A percentile compares a stretch with the other conserved stretches of the same genome.
Conservation (phyloP, 179 eudicot species). For the Monotropa hypopitys region DNA sequence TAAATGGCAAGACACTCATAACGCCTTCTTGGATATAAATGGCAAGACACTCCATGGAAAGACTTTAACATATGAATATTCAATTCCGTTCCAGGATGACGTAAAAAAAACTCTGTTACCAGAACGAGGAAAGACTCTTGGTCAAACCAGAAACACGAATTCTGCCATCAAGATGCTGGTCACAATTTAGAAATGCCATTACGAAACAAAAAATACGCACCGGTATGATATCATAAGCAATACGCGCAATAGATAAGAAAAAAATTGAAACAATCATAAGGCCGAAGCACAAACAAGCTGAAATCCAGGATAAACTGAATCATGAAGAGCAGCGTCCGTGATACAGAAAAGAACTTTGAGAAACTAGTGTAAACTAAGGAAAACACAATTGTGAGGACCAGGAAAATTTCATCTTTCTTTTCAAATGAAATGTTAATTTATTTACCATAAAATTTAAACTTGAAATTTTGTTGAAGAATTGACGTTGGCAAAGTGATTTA, state of each 20-base stretch:
- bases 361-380: background rate
- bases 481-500: no score
- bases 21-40: no score
- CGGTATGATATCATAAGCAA: background rate
- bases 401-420: no score
- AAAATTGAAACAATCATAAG: background rate
- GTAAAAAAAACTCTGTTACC: background rate
- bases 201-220: background rate
- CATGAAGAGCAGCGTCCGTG: background rate
- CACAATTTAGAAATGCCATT: background rate
- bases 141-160: no score
- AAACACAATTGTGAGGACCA: no score
- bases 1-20: background rate
- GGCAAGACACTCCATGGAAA: background rate
- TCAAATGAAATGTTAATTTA: no score
- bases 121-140: background rate
- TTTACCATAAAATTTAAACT: no score
- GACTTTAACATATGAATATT: background rate
- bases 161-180: no score
- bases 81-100: background rate
- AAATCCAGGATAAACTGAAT: background rate
- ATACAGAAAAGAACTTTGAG: background rate
- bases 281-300: background rate
- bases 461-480: no score
- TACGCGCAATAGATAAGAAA: background rate